Percentiles rank a stretch among this genome's conserved stretches.
phyloP scores from a whole-genome alignment of 2,329 filamentous ascomycete genomes.

The Fusarium sp. region DNA sequence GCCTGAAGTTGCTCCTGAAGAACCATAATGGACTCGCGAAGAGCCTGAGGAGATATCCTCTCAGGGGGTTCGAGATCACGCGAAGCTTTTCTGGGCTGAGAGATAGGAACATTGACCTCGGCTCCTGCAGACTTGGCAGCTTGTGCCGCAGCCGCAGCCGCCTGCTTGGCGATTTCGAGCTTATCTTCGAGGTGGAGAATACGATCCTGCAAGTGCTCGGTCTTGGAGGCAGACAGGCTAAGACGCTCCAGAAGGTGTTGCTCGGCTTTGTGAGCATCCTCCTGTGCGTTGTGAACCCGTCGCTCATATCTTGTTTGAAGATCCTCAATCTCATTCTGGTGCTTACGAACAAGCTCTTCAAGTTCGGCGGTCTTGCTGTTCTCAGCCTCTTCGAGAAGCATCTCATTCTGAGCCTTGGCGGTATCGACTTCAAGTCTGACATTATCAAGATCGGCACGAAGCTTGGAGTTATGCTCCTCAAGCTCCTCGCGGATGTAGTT shows the following conservation, averaged over 20 bases:
- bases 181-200: constrained; percentile 89
- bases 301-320: constrained; percentile 81
- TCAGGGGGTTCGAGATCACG: constrained; percentile 73
- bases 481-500: constrained; percentile 85
- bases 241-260: constrained; percentile 85
- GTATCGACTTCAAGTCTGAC: constrained; percentile 84
- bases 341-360: constrained; percentile 66
- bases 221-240: constrained; percentile 84
- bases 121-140: constrained; percentile 74
- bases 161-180: constrained; percentile 88
- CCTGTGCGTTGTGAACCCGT: constrained; percentile 77
- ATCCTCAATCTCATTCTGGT: constrained; percentile 79
- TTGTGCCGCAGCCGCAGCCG: constrained; percentile 84
- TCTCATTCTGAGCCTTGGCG: constrained; percentile 82
- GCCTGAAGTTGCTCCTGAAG: constrained; percentile 97
- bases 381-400: constrained; percentile 85
- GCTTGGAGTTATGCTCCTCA: constrained; percentile 80
- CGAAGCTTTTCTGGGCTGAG: constrained; percentile 40
- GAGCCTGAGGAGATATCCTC: constrained; percentile 92
- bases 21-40: constrained; percentile 95
- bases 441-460: constrained; percentile 82
- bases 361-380: constrained; percentile 72
- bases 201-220: constrained; percentile 87
- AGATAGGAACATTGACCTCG: constrained; percentile 49
- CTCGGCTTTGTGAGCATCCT: constrained; percentile 86